Evolutionary conservation across 768 basidiomycete species (phyloP).

Genomic region (Xerocomus potaroensis): DNA sequence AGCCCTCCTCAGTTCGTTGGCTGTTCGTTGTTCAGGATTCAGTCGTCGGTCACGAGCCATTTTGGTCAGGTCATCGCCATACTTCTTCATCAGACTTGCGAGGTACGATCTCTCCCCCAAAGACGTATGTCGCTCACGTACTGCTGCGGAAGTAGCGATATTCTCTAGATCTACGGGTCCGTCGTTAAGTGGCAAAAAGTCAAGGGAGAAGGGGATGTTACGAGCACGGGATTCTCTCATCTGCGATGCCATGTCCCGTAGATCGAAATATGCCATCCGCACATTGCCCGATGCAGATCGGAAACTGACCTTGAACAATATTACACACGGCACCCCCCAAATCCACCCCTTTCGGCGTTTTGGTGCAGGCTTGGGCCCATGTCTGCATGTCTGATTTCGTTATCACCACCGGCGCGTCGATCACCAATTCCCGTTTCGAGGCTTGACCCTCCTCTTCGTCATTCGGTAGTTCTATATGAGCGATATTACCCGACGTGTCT

Average conservation of each 20-base stretch:
- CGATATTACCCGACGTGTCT: conserved; percentile 71
- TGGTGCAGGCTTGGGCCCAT: conserved; percentile 15
- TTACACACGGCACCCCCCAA: neutral
- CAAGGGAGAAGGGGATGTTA: neutral
- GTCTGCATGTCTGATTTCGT: conserved; percentile 14
- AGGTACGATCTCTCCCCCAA: conserved; percentile 67
- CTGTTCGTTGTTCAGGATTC: conserved; percentile 83
- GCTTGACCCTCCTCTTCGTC: conserved; percentile 37
- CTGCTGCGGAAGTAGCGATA: conserved; percentile 45
- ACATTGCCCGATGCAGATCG: neutral
- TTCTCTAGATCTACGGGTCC: conserved; percentile 57
- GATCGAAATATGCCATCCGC: too few relatives aligned
- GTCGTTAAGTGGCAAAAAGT: conserved; percentile 9
- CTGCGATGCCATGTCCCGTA: neutral
- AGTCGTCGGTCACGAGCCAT: conserved; percentile 80
- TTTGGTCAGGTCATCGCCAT: conserved; percentile 65
- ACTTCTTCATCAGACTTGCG: conserved; percentile 55
- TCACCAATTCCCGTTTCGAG: conserved; percentile 28
- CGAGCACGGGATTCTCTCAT: neutral
- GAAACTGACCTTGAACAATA: conserved; percentile 34
- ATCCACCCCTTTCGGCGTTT: neutral
- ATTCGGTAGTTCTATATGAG: conserved; percentile 62
- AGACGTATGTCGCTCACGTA: conserved; percentile 60
- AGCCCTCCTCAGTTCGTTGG: conserved; percentile 67
- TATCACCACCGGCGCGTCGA: conserved; percentile 34